phyloP scores from a whole-genome alignment of 2,329 filamentous ascomycete species.

The Pseudogymnoascus sp. region DNA sequence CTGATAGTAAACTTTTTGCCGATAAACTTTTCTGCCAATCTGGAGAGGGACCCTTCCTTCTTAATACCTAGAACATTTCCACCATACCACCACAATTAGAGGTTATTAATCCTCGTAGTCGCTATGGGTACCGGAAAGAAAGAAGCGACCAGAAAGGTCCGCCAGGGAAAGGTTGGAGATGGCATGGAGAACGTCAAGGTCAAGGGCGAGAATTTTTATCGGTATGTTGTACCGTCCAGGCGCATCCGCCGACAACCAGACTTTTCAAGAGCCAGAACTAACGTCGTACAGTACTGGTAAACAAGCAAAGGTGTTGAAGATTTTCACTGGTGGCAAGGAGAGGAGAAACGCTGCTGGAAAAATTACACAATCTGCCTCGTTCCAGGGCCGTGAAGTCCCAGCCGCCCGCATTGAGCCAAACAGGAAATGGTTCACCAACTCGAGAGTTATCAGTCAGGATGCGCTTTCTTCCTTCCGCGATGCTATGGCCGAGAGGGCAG shows the following conservation, averaged over 20 bases:
- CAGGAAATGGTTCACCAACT: slow-evolving; percentile 97
- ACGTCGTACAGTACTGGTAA: slow-evolving; percentile 53
- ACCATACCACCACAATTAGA: slow-evolving; percentile 8
- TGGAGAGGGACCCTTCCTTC: slow-evolving; percentile 16
- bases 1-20: slow-evolving; percentile 12
- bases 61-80: background rate
- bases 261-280: slow-evolving; percentile 6
- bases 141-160: slow-evolving; percentile 71
- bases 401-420: slow-evolving; percentile 88
- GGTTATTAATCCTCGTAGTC: slow-evolving; percentile 13
- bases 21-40: slow-evolving; percentile 12
- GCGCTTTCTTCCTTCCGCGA: slow-evolving; percentile 79
- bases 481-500: slow-evolving; percentile 82
- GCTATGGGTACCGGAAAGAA: slow-evolving; percentile 88
- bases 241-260: background rate
- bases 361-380: slow-evolving; percentile 75
- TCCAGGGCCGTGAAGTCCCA: slow-evolving; percentile 74
- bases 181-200: slow-evolving; percentile 85
- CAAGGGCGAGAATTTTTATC: slow-evolving; percentile 99
- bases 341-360: slow-evolving; percentile 75
- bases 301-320: slow-evolving; percentile 80
- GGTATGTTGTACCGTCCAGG: slow-evolving; percentile 39
- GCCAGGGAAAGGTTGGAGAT: slow-evolving; percentile 77
- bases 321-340: slow-evolving; percentile 80
- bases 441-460: slow-evolving; percentile 80